phyloP scores from a whole-genome alignment of 129 eudicot genomes.

The Pittosporum tobira region DNA sequence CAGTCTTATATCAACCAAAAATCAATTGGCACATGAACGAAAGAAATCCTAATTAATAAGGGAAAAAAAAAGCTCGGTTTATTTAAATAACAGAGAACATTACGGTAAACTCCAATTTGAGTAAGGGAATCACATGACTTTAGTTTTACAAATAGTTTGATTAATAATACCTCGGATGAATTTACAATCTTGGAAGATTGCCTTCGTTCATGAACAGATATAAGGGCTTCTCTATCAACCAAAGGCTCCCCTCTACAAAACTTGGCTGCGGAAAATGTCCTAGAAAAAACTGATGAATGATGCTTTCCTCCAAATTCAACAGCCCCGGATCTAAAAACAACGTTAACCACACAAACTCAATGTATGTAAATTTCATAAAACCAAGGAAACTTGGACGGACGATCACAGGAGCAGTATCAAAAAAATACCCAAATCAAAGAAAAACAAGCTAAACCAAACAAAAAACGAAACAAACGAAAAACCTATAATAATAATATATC shows the following conservation, averaged over 20 bases:
- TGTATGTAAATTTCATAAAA: background rate
- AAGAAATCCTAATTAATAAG: no score
- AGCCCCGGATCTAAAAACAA: slow-evolving; percentile 50
- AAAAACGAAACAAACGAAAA: no score
- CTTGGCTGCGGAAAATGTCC: slow-evolving; percentile 49
- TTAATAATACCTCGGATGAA: slow-evolving; percentile 46
- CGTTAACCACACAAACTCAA: slow-evolving; percentile 1
- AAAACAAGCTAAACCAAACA: background rate
- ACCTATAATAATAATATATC: no score
- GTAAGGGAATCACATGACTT: no score
- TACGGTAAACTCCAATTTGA: no score
- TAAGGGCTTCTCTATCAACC: slow-evolving; percentile 44
- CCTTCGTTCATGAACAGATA: slow-evolving; percentile 23
- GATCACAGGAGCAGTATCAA: background rate
- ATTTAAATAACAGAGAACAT: no score
- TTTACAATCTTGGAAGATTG: slow-evolving; percentile 24
- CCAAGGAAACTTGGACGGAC: background rate
- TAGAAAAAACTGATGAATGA: slow-evolving; percentile 31
- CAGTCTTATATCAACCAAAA: no score
- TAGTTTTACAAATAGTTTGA: no score
- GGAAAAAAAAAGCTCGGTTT: no score
- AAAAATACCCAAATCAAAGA: slow-evolving; percentile 4
- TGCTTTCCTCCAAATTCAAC: slow-evolving; percentile 39
- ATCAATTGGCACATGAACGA: no score
- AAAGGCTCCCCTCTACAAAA: slow-evolving; percentile 59